Conservation (phyloP, 2,329 filamentous ascomycete species). For the Colletotrichum gigasporum region DNA sequence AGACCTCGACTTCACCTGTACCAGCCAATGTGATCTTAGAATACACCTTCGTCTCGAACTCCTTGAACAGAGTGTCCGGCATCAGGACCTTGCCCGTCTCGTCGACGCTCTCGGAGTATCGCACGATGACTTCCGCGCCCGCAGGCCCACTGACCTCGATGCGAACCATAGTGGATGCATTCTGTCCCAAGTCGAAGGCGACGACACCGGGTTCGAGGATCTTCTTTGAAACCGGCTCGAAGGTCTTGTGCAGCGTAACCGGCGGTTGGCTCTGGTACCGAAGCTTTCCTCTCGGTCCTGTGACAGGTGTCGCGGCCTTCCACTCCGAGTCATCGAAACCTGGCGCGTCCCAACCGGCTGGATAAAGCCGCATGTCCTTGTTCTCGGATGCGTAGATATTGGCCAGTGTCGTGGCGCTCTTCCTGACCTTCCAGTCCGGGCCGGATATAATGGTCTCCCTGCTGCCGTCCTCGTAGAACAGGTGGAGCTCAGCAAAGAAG, state of each 20-base stretch:
- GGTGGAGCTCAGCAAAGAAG: conserved; percentile 50
- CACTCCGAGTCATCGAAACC: conserved; percentile 38
- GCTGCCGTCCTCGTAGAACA: conserved; percentile 46
- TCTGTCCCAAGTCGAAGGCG: conserved; percentile 37
- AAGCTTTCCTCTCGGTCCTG: conserved; percentile 48
- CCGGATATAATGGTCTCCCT: conserved; percentile 46
- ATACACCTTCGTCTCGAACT: conserved; percentile 45
- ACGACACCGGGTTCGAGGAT: conserved; percentile 33
- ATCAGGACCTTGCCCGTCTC: conserved; percentile 44
- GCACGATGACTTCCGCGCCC: conserved; percentile 33
- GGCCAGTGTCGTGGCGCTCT: conserved; percentile 48
- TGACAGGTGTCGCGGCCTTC: conserved; percentile 46
- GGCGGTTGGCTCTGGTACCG: conserved; percentile 51
- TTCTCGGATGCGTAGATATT: conserved; percentile 52
- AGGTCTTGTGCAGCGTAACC: conserved; percentile 46
- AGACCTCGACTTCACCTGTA: conserved; percentile 39
- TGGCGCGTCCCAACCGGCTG: conserved; percentile 44
- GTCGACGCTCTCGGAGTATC: conserved; percentile 38
- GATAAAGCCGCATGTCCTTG: conserved; percentile 45
- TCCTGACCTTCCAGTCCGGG: conserved; percentile 47
- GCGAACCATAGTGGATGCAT: conserved; percentile 37
- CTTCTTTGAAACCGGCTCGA: conserved; percentile 38
- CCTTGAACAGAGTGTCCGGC: conserved; percentile 50
- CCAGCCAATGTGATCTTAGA: conserved; percentile 47
- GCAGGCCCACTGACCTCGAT: conserved; percentile 33